Percentiles rank a stretch among this genome's conserved stretches.
Evolutionary conservation across 2,329 filamentous ascomycete species (phyloP).

Genomic region (Incumbomyces delicatus): DNA sequence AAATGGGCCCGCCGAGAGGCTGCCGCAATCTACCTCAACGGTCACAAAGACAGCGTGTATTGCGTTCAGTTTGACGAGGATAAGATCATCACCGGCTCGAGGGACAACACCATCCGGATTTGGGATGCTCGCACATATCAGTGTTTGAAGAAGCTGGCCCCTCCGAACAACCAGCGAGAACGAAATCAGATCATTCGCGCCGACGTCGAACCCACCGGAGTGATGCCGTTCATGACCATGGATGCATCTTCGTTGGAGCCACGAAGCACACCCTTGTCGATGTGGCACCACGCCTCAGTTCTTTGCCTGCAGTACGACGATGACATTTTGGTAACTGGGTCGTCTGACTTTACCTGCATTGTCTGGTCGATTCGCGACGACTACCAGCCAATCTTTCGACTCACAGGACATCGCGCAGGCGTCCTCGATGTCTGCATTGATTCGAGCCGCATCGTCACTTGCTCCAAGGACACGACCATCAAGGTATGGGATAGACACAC

Average conservation of each 20-base stretch:
- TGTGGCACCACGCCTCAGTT: slow-evolving; percentile 82
- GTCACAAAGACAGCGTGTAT: slow-evolving; percentile 92
- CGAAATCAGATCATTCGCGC: slow-evolving; percentile 45
- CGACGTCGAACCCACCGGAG: slow-evolving; percentile 27
- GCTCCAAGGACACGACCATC: slow-evolving; percentile 90
- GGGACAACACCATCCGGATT: slow-evolving; percentile 88
- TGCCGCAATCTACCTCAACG: slow-evolving; percentile 77
- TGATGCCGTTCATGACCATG: slow-evolving; percentile 38
- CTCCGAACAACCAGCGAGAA: slow-evolving; percentile 52
- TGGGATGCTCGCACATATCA: slow-evolving; percentile 89
- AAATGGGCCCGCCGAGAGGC: slow-evolving; percentile 74
- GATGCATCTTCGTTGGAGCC: slow-evolving; percentile 38
- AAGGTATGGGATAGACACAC: slow-evolving; percentile 88
- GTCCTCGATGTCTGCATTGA: slow-evolving; percentile 93
- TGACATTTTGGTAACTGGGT: slow-evolving; percentile 85
- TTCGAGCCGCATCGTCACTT: slow-evolving; percentile 84
- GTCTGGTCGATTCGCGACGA: slow-evolving; percentile 74
- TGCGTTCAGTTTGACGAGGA: slow-evolving; percentile 97
- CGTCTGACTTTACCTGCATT: slow-evolving; percentile 84
- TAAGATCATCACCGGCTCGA: slow-evolving; percentile 94
- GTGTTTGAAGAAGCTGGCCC: slow-evolving; percentile 76
- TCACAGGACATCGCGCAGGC: slow-evolving; percentile 71
- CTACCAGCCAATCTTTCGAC: slow-evolving; percentile 69
- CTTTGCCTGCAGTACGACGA: slow-evolving; percentile 92
- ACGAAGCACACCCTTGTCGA: slow-evolving; percentile 15